Evolutionary conservation across 2,329 filamentous ascomycete species (phyloP).

Genomic region (Claviceps arundinis): DNA sequence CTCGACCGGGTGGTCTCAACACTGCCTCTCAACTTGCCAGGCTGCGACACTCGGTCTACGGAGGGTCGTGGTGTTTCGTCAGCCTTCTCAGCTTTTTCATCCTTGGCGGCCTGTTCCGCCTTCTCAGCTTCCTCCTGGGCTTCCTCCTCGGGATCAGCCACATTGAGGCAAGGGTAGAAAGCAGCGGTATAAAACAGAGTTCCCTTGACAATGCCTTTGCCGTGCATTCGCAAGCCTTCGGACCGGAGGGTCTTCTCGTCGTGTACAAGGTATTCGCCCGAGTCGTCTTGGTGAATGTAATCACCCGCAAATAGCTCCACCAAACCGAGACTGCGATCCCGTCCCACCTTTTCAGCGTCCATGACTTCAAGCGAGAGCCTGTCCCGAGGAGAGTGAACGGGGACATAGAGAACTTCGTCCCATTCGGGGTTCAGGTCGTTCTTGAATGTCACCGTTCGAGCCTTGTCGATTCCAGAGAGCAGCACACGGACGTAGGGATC

Average conservation of each 20-base stretch:
- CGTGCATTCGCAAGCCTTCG: slow-evolving; percentile 59
- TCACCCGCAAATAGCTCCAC: slow-evolving; percentile 67
- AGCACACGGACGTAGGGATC: slow-evolving; percentile 87
- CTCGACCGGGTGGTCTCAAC: slow-evolving; percentile 14
- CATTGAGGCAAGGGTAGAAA: slow-evolving; percentile 81
- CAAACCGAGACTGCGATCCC: slow-evolving; percentile 75
- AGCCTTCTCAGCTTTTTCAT: not conserved
- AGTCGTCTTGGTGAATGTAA: slow-evolving; percentile 64
- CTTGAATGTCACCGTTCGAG: slow-evolving; percentile 84
- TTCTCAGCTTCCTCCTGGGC: slow-evolving; percentile 34
- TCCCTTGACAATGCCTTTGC: slow-evolving; percentile 65
- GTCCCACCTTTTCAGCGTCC: slow-evolving; percentile 87
- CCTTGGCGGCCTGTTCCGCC: slow-evolving; percentile 1
- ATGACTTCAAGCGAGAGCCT: slow-evolving; percentile 84
- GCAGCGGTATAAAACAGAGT: slow-evolving; percentile 67
- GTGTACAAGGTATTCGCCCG: slow-evolving; percentile 67
- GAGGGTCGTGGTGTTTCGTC: slow-evolving; percentile 6
- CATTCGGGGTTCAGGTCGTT: slow-evolving; percentile 93
- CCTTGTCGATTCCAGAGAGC: slow-evolving; percentile 81
- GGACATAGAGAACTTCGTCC: slow-evolving; percentile 91
- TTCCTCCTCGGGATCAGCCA: slow-evolving; percentile 82
- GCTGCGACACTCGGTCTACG: slow-evolving; percentile 15
- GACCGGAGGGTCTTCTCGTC: slow-evolving; percentile 58
- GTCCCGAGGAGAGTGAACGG: slow-evolving; percentile 73
- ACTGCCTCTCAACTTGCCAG: slow-evolving; percentile 31